Evolutionary conservation across 805 yeast species (phyloP), one percentile per base, ranked within the genome.

Genomic region (Ogataea wickerhamii): DNA sequence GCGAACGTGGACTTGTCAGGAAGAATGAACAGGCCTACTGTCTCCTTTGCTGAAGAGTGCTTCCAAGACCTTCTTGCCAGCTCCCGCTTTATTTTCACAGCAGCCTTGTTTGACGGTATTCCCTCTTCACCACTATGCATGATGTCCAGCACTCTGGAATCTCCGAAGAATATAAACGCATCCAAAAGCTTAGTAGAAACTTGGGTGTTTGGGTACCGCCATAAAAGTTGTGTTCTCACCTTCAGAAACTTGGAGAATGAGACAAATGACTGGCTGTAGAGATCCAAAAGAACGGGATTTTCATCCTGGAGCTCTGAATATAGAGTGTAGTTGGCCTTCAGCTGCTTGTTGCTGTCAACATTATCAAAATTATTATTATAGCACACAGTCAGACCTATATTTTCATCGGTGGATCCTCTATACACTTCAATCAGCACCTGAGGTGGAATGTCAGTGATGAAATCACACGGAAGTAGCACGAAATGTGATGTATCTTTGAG

Each of bases 11-110:
- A 76, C 42, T 79, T 76, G 20, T 73, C 67, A 3, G 96, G 95
- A 19, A 89, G 58, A 18, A 80, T 72, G 45, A 82, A 74, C 50
- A 91, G 67, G 4, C 83, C 83, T 13, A 93, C 74, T 1, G 80
- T 74, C 38, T 80, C 86, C 45, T 70, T 69, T 7, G 61, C 56
- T 5, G 55, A 51, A 0, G 82, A 69, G 56, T 88, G 96, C 51
- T 74, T 76, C 98, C 98, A 93, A 2, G 96, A 82, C 46, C 95
- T 76, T 61, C 98, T 76, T 3, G 95, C 94, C 41, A 91, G 63
- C 54, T 88, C 96, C 54, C 98, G 76, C 28, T 88, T 74, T 18
- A 89, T 70, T 54, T 84, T 84, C 17, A 74, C 73, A 25, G 80
- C 63, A 4, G 87, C 71, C 47, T 78, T 71, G 41, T 64, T 64